Base-by-base conservation (phyloP, 768 basidiomycete genomes). In the Mrakia blollopis region DNA sequence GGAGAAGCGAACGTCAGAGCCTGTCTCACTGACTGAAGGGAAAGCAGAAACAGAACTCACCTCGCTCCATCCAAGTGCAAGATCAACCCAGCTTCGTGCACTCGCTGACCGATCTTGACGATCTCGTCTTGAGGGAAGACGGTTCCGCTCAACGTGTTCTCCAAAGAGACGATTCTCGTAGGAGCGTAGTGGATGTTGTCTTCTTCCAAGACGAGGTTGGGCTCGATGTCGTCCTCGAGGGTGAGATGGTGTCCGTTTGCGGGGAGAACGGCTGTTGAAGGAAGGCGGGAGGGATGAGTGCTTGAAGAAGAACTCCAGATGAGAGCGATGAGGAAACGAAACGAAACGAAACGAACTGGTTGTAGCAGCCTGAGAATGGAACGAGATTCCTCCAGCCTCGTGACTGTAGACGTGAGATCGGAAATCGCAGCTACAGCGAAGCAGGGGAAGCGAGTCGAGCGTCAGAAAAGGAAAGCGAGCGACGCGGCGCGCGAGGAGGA, bases 121-220 rank as follows among this genome's bases (percentile, higher is more conserved):
- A 95, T 87, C 80, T 96, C 94, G 11, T 90, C 87, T 80, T 98
- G 95, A 3, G 96, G 94, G 78, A 95, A 88, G 79, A 99, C 91
- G 57, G 90, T 92, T 35, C 96, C 96, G 73, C 92, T 90, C 44
- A 99, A 87, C 1, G 96, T 97, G 83, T 99, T 99, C 72, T 99
- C 96, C 4, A 98, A 85, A 10, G 90, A 88, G 78, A 98, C 89
- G 62, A 98, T 84, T 80, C 89, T 87, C 0, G 96, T 98, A 4
- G 92, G 92, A 6, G 93, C 91, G 79, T 89, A 91, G 80, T 81
- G 82, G 67, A 81, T 81, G 69, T 80, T 80, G 21, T 85, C 83
- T 44, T 85, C 83, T 44, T 88, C 88, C 41, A 89, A 84, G 62
- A 57, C 25, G 25, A 92, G 86, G 75, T 88, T 86, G 28, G 88